Percentiles rank a stretch among this genome's conserved stretches.
These are phyloP conservation scores for Phytopythium cucurbitacearum DNA, from an alignment of 352 stramenopile species.

Conservation along the genomic window DNA sequence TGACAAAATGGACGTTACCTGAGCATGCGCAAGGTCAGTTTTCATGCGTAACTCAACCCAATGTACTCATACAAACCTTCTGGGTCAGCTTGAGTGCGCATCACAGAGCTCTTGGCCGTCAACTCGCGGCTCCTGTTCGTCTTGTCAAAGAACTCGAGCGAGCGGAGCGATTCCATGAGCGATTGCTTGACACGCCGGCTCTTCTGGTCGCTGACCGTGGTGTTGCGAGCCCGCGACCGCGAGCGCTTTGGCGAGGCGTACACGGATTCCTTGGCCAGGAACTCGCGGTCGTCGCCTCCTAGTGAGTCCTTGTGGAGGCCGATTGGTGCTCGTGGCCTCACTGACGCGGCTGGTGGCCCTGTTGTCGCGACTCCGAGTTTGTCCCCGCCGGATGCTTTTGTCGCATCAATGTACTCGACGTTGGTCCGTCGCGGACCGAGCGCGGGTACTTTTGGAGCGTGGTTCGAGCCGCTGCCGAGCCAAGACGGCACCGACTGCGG, in stretches of 20 bases:
- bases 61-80: slow-evolving; percentile 23
- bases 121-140: slow-evolving; percentile 69
- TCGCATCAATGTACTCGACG: slow-evolving; percentile 50
- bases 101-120: slow-evolving; percentile 49
- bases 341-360: slow-evolving; percentile 21
- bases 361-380: background rate
- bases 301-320: slow-evolving; percentile 40
- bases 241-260: slow-evolving; percentile 37
- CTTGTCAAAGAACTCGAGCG: slow-evolving; percentile 72
- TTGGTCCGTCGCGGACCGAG: slow-evolving; percentile 45
- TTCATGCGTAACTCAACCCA: background rate
- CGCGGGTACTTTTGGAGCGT: slow-evolving; percentile 53
- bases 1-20: slow-evolving; percentile 76
- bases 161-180: slow-evolving; percentile 60
- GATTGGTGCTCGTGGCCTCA: slow-evolving; percentile 59
- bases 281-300: slow-evolving; percentile 24
- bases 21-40: background rate
- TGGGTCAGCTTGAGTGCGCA: slow-evolving; percentile 52
- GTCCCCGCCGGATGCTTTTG: background rate
- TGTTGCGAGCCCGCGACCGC: slow-evolving; percentile 30
- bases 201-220: slow-evolving; percentile 14
- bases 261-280: slow-evolving; percentile 35
- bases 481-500: slow-evolving; percentile 70
- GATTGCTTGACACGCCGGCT: slow-evolving; percentile 64
- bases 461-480: slow-evolving; percentile 68